A percentile compares a stretch with the other conserved stretches of the same genome.
Conservation (phyloP, 345 rosid species). For the Pelargonium nanum region DNA sequence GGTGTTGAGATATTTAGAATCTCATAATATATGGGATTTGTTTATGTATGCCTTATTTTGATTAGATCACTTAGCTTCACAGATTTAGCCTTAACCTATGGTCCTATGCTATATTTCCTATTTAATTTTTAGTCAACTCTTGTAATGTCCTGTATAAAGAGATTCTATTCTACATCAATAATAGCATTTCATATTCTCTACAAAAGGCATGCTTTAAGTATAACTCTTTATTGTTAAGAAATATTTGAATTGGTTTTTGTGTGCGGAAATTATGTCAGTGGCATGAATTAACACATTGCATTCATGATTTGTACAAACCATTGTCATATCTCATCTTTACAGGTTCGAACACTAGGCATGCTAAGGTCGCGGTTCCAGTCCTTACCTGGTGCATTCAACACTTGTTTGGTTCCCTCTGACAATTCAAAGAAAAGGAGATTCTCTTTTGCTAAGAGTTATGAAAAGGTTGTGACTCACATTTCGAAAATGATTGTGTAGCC, state of each 20-base stretch:
- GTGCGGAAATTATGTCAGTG: not conserved
- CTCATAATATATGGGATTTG: no score
- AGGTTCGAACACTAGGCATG: constrained; percentile 95
- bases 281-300: not conserved
- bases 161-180: no score
- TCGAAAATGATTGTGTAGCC: not conserved
- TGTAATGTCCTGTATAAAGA: no score
- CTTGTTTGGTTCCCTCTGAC: constrained; percentile 79
- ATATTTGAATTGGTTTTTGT: no score
- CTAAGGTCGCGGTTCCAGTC: constrained; percentile 93
- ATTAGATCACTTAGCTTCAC: no score
- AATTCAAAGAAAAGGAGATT: constrained; percentile 70
- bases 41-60: no score
- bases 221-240: no score
- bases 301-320: not conserved
- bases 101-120: no score
- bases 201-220: not conserved
- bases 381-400: constrained; percentile 83
- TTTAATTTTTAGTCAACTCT: no score
- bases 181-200: no score
- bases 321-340: constrained; percentile 6
- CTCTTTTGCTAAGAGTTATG: constrained; percentile 72
- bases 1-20: no score
- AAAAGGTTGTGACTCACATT: constrained; percentile 42
- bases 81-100: no score